Base-by-base conservation (phyloP, 495 filamentous ascomycete species). In the Aspergillus ellipticus region DNA sequence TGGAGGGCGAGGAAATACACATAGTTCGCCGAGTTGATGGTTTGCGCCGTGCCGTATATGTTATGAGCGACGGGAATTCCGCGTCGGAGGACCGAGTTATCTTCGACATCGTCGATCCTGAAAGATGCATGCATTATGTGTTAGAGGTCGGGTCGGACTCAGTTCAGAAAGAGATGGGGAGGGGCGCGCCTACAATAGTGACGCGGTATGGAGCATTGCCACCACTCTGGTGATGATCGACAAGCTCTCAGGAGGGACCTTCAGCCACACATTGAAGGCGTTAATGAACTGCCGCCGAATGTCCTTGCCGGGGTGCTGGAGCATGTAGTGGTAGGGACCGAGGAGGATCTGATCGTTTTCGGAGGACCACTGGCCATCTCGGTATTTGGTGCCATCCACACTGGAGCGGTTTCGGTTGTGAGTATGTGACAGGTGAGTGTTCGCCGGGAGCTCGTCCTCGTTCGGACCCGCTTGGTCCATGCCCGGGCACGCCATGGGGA, bases 11-110 rank as follows among this genome's bases (percentile, higher is more conserved):
- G 80, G 65, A 98, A 97, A 76, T 97, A 97, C 52, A 96, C 83
- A 68, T 97, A 98, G 74, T 98, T 98, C 49, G 93, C 91, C 19
- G 86, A 89, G 74, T 97, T 98, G 70, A 98, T 96, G 37, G 95
- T 96, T 68, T 97, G 94, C 4, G 94, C 89, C 0, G 89, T 88
- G 56, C 94, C 94, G 65, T 96, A 99, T 58, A 99, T 97, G 67
- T 79, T 85, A 73, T 99, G 92, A 1, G 94, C 91, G 31, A 97
- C 94, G 8, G 94, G 94, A 31, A 92, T 78, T 22, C 94, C 95
- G 56, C 94, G 85, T 19, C 94, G 86, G 21, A 99, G 84, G 45
- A 85, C 61, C 5, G 90, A 95, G 50, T 77, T 85, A 72, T 99
- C 90, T 74, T 95, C 88, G 15, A 93, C 90, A 67, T 95, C 94